Base-by-base conservation (phyloP, 306 rosid species). In the Corylus heterophylla region DNA sequence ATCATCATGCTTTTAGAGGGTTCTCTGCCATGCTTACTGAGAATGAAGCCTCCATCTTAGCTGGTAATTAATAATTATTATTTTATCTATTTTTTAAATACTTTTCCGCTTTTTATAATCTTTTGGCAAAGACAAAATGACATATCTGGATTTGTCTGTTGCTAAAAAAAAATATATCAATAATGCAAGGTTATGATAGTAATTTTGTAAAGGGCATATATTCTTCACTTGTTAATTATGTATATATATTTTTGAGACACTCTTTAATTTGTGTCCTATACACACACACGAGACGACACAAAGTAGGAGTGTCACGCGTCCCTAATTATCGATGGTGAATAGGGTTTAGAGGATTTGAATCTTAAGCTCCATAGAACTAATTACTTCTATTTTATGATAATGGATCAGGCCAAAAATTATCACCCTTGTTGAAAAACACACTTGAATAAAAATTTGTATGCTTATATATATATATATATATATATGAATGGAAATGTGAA, bases 11-110 rank as follows among this genome's bases (percentile, higher is more conserved):
- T 78, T 85, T 95, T 45, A 90, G 84, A 84, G 98, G 98, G 11
- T 95, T 95, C 84, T 95, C 96, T 52, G 97, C 98, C 74, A 83
- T 92, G 96, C 91, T 95, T 63, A 95, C 97, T 63, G 87, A 86
- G 66, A 72, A 22, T 79, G 97, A 95, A 87, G 98, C 98, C 85
- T 89, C 97, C 54, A 69, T 83, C 54, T 78, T 95, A 37, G 89
- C 97, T 70, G 97, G 97, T 91, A 87, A 11, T 81, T 49, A 45
- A 69, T 74, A 75, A 58, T 37, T 29, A 35, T 3, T 52, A 56
- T 17, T 52, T 37, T 73, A 39, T 77, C 29, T 62, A 71, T 61
- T 83, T 62, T 18, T 13, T 75, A 42, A 25, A 67, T n/a, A 35
- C 68, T 78, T 78, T 27, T 0, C 45, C 10, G 17, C 16, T 25